phyloP scores from a whole-genome alignment of 768 basidiomycete species.

The Lenzites betulinus region DNA sequence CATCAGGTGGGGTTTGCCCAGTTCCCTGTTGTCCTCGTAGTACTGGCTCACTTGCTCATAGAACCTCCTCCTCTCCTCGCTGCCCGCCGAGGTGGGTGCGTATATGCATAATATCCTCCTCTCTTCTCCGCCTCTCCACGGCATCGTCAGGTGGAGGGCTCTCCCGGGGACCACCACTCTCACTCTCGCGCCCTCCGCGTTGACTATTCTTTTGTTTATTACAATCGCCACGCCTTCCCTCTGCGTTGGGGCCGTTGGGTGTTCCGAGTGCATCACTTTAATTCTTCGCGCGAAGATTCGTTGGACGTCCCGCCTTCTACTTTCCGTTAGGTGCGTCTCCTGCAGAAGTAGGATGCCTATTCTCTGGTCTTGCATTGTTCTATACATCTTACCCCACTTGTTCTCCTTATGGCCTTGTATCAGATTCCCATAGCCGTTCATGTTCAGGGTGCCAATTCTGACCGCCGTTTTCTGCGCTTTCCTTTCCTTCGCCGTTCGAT shows the following conservation, averaged over 20 bases:
- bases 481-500: too few species aligned
- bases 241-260: slow-evolving; percentile 4
- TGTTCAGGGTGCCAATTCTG: slow-evolving; percentile 25
- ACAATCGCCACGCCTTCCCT: not conserved
- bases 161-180: not conserved
- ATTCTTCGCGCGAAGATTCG: not conserved
- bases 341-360: slow-evolving; percentile 9
- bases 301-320: not conserved
- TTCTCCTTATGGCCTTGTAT: not conserved
- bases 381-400: too few species aligned
- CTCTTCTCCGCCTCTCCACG: not conserved
- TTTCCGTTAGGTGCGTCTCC: slow-evolving; percentile 12
- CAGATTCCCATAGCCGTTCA: not conserved
- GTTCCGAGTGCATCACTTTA: not conserved
- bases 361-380: not conserved
- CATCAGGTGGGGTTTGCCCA: not conserved
- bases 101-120: not conserved
- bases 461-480: not conserved
- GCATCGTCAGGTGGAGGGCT: not conserved
- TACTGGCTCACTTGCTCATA: not conserved
- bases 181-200: not conserved
- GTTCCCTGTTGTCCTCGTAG: not conserved
- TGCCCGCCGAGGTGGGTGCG: not conserved
- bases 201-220: not conserved
- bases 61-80: not conserved